phyloP scores from a whole-genome alignment of 2,329 filamentous ascomycete species.

The Talaromyces verruculosus region DNA sequence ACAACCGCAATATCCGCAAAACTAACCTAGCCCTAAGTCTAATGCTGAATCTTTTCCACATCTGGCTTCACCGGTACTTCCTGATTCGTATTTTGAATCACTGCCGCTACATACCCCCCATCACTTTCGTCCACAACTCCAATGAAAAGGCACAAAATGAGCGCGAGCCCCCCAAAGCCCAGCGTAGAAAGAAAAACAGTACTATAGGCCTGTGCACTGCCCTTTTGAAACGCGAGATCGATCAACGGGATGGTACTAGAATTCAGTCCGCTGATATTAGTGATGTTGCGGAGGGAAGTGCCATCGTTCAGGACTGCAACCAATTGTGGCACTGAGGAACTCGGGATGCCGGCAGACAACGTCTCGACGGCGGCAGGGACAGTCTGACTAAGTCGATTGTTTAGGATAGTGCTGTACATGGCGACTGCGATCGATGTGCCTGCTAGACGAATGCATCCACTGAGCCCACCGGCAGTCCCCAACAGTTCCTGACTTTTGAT shows the following conservation, averaged over 20 bases:
- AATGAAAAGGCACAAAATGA: neutral
- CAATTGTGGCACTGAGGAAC: neutral
- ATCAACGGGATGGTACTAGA: neutral
- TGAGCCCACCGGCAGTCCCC: neutral
- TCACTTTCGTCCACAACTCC: neutral
- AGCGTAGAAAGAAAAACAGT: neutral
- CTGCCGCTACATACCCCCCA: neutral
- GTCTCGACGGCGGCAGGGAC: neutral
- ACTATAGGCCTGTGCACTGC: neutral
- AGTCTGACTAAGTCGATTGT: neutral
- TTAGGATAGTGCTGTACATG: neutral
- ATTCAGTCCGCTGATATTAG: neutral
- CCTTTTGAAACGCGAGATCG: neutral
- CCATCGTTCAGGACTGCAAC: neutral
- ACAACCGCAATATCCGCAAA: too few species aligned
- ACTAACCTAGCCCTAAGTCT: neutral
- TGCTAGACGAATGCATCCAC: neutral
- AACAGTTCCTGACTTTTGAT: neutral
- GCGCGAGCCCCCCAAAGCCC: neutral
- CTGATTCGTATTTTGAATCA: neutral
- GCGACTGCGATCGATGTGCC: neutral
- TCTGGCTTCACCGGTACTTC: neutral
- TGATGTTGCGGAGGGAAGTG: neutral
- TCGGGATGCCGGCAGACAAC: neutral
- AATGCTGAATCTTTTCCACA: neutral